Percentiles rank a stretch among this genome's conserved stretches.
These are phyloP conservation scores for Spergularia marina DNA, from an alignment of 148 eudicot genomes.

Conservation along the genomic window DNA sequence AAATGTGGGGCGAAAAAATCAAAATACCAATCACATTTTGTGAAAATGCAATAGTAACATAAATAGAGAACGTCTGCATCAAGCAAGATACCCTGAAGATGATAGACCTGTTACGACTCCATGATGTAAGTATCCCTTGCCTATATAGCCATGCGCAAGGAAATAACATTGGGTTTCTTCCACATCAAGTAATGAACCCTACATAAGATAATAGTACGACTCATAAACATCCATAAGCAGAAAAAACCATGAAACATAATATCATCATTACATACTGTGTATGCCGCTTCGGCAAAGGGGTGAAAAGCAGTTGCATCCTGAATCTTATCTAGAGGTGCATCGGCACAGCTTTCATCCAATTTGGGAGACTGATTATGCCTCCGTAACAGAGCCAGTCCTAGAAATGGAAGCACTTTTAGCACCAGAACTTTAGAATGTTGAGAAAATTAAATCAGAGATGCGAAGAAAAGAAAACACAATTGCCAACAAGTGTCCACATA, in stretches of 20 bases:
- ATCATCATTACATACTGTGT: slow-evolving; percentile 45
- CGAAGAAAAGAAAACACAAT: neutral
- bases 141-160: slow-evolving; percentile 80
- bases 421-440: neutral
- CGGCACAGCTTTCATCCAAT: slow-evolving; percentile 35
- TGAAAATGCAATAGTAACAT: slow-evolving; percentile 6
- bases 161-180: slow-evolving; percentile 68
- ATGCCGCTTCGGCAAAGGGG: slow-evolving; percentile 85
- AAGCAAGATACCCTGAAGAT: slow-evolving; percentile 32
- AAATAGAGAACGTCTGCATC: slow-evolving; percentile 25
- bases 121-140: slow-evolving; percentile 68
- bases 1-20: neutral
- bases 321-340: slow-evolving; percentile 54
- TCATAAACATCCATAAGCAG: slow-evolving; percentile 6
- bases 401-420: neutral
- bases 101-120: slow-evolving; percentile 66
- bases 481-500: neutral
- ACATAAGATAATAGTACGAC: slow-evolving; percentile 24
- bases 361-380: slow-evolving; percentile 38
- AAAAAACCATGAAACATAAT: neutral
- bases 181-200: slow-evolving; percentile 87
- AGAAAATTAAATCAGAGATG: neutral
- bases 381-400: slow-evolving; percentile 68
- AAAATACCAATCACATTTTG: neutral
- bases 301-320: slow-evolving; percentile 51